Conservation (phyloP, 2,329 filamentous ascomycete genomes). For the Sordariomycetes sp. region DNA sequence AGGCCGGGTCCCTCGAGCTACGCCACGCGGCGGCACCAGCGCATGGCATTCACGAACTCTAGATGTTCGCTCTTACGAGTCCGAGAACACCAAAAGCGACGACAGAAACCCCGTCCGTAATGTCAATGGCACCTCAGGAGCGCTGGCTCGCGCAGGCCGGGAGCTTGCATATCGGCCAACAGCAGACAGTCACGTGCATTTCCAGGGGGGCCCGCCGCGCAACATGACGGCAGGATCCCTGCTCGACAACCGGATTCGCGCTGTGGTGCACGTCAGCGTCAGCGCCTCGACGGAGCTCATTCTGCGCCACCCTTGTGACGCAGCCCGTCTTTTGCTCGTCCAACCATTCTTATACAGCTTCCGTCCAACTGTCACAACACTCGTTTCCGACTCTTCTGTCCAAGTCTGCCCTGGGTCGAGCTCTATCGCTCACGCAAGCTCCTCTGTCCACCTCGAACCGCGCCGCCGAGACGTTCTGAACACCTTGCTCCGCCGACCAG, state of each 20-base stretch:
- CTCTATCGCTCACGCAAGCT: neutral
- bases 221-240: neutral
- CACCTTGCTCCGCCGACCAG: neutral
- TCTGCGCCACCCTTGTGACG: conserved; percentile 1
- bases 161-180: neutral
- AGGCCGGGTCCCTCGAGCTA: neutral
- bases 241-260: neutral
- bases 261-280: conserved; percentile 7
- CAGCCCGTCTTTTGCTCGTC: neutral
- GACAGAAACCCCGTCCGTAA: neutral
- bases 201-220: neutral
- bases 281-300: conserved; percentile 14
- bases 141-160: neutral
- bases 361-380: neutral
- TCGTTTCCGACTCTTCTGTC: neutral
- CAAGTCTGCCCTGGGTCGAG: neutral
- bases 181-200: neutral
- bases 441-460: neutral
- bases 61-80: neutral
- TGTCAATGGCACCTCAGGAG: neutral
- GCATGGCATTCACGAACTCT: neutral
- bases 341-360: neutral
- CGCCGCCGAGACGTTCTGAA: neutral
- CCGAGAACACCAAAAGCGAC: neutral
- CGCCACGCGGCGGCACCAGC: neutral